Percentiles rank a stretch among this genome's conserved stretches.
Evolutionary conservation across 768 basidiomycete genomes (phyloP).

Genomic region (Suillus variegatus): DNA sequence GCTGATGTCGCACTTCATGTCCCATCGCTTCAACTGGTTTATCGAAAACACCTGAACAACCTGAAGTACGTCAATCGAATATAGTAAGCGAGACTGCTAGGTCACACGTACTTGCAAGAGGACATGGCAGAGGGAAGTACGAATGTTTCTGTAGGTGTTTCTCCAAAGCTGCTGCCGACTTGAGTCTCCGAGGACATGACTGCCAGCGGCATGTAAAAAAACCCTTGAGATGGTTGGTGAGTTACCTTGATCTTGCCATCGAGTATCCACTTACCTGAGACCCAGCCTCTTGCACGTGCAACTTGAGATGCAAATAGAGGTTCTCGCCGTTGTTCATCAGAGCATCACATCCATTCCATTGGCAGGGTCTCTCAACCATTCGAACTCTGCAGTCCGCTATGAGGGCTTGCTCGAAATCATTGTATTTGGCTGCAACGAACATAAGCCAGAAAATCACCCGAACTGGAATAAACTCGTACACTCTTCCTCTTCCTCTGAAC

Average conservation of each 20-base stretch:
- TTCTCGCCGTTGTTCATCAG: conserved; percentile 54
- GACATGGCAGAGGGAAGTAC: conserved; percentile 29
- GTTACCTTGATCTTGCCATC: conserved; percentile 2
- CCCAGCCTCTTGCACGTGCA: conserved; percentile 35
- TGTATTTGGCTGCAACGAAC: conserved; percentile 39
- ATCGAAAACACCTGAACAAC: conserved; percentile 52
- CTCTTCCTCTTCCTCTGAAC: conserved; percentile 26
- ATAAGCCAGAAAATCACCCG: conserved; percentile 28
- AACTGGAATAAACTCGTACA: conserved; percentile 29
- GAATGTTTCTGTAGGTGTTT: conserved; percentile 57
- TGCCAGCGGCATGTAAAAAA: conserved; percentile 57
- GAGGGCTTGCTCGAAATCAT: conserved; percentile 41
- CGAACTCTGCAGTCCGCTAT: conserved; percentile 50
- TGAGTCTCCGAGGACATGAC: conserved; percentile 49
- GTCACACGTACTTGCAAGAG: conserved; percentile 41
- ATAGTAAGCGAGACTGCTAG: neutral
- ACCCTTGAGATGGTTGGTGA: conserved; percentile 28
- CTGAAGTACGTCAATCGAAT: conserved; percentile 34
- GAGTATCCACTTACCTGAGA: conserved; percentile 28
- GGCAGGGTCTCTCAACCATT: conserved; percentile 50
- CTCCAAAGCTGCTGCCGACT: conserved; percentile 35
- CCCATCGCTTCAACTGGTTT: conserved; percentile 51
- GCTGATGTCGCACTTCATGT: conserved; percentile 43
- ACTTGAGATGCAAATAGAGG: conserved; percentile 50
- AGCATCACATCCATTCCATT: conserved; percentile 59